phyloP scores from a whole-genome alignment of 495 filamentous ascomycete genomes.

The Melanomma pulvis-pyrius region DNA sequence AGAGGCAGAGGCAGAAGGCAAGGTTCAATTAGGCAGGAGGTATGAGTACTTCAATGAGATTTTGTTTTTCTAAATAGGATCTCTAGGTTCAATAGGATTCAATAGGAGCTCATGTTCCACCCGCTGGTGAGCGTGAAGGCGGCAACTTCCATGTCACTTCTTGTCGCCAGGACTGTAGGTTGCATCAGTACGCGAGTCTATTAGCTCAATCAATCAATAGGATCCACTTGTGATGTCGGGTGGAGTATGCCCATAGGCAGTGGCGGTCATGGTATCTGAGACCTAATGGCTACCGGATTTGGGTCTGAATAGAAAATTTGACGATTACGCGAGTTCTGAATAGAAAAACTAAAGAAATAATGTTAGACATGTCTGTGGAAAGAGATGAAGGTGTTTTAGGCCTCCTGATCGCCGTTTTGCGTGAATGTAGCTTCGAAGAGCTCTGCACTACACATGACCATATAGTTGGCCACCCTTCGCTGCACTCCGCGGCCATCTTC shows the following conservation, averaged over 20 bases:
- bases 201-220: background rate
- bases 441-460: too few species aligned
- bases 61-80: background rate
- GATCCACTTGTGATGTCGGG: background rate
- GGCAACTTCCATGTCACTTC: background rate
- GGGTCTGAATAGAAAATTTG: constrained; percentile 14
- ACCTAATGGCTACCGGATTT: constrained; percentile 3
- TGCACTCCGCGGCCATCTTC: too few species aligned
- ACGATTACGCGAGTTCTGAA: background rate
- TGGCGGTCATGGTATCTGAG: background rate
- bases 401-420: too few species aligned
- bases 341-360: background rate
- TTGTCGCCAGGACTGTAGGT: background rate
- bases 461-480: too few species aligned
- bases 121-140: background rate
- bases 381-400: background rate
- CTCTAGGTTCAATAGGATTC: constrained; percentile 8
- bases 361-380: background rate
- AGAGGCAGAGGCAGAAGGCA: background rate
- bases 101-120: constrained; percentile 11
- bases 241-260: background rate
- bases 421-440: too few species aligned
- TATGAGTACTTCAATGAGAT: background rate
- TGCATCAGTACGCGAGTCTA: background rate
- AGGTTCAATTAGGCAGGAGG: background rate